Conservation (phyloP, 2,329 filamentous ascomycete species). For the Pezicula neosporulosa region DNA sequence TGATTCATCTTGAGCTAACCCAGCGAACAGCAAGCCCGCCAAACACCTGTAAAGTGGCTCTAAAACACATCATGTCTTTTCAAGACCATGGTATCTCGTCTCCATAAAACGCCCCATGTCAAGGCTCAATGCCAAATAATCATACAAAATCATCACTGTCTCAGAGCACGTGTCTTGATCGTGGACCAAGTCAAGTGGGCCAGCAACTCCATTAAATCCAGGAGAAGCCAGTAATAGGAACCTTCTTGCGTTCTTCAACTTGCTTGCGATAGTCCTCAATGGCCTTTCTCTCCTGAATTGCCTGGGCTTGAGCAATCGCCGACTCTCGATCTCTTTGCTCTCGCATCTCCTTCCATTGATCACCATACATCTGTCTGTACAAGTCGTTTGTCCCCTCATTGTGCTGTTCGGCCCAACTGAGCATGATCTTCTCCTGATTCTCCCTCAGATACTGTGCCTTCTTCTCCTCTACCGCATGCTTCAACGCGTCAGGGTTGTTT, state of each 20-base stretch:
- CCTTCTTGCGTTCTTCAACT: conserved; percentile 11
- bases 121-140: too few relatives aligned
- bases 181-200: too few relatives aligned
- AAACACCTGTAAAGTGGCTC: too few relatives aligned
- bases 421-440: conserved; percentile 5
- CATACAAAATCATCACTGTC: too few relatives aligned
- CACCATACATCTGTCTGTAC: conserved; percentile 23
- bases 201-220: conserved; percentile 11
- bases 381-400: conserved; percentile 22
- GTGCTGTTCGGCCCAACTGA: conserved; percentile 18
- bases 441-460: conserved; percentile 5
- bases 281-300: conserved; percentile 9
- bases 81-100: too few relatives aligned
- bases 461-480: conserved; percentile 12
- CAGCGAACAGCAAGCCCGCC: too few relatives aligned
- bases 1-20: too few relatives aligned
- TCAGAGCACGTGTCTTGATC: too few relatives aligned
- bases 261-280: conserved; percentile 11
- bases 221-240: conserved; percentile 17
- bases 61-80: too few relatives aligned
- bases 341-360: conserved; percentile 20
- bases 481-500: conserved; percentile 8
- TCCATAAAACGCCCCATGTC: too few relatives aligned
- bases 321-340: conserved; percentile 12
- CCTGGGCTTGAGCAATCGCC: conserved; percentile 11